Conservation (phyloP, 1,139 yeast species). For the Pichia sp. region DNA sequence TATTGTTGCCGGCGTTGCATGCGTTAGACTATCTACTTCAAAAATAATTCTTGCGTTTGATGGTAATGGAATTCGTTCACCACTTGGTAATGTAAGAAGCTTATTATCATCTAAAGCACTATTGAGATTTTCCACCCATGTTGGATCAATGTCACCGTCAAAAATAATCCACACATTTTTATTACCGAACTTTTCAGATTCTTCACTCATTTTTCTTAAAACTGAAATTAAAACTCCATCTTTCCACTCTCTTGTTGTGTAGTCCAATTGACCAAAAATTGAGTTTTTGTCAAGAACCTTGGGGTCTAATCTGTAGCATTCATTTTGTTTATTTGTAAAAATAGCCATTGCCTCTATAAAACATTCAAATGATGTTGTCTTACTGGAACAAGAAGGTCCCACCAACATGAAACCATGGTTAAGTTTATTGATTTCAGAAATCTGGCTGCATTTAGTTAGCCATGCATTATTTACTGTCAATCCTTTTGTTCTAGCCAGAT, state of each 20-base stretch:
- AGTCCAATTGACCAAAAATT: slow-evolving; percentile 67
- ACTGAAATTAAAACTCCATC: slow-evolving; percentile 80
- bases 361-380: slow-evolving; percentile 50
- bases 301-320: slow-evolving; percentile 56
- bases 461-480: slow-evolving; percentile 36
- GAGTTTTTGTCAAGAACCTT: slow-evolving; percentile 63
- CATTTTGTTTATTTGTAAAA: slow-evolving; percentile 33
- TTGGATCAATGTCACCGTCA: slow-evolving; percentile 93
- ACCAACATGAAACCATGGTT: slow-evolving; percentile 81
- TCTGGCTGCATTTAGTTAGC: slow-evolving; percentile 54
- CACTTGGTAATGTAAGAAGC: slow-evolving; percentile 77
- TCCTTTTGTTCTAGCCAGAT: slow-evolving; percentile 27
- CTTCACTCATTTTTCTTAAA: slow-evolving; percentile 53
- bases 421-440: slow-evolving; percentile 54
- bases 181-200: slow-evolving; percentile 51
- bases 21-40: slow-evolving; percentile 62
- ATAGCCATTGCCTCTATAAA: slow-evolving; percentile 42
- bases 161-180: slow-evolving; percentile 73
- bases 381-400: slow-evolving; percentile 76
- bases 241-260: slow-evolving; percentile 82
- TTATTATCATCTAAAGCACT: slow-evolving; percentile 88
- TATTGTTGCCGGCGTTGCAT: slow-evolving; percentile 86
- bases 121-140: slow-evolving; percentile 88
- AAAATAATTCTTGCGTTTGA: slow-evolving; percentile 59
- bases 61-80: slow-evolving; percentile 74